Evolutionary conservation across 371 early-diverging fungal species (phyloP).

Genomic region (Homolaphlyctis polyrhiza): DNA sequence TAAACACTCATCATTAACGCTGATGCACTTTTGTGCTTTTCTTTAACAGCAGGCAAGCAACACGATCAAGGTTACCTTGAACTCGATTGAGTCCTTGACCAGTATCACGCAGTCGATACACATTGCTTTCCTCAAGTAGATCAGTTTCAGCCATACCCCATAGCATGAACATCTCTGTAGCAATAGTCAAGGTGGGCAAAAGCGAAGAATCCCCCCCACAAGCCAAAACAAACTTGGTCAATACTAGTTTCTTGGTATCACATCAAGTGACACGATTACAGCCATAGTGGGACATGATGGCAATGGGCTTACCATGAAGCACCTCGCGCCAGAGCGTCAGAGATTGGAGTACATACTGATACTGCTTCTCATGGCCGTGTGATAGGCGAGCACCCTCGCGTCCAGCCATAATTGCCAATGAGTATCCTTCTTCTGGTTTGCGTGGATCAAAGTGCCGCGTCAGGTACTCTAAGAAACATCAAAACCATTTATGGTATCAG

Average conservation of each 20-base stretch:
- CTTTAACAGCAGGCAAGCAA: too few species aligned
- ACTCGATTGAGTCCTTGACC: conserved; percentile 89
- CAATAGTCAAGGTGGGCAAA: background rate
- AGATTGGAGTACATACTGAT: conserved; percentile 89
- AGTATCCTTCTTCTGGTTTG: conserved; percentile 51
- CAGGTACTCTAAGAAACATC: conserved; percentile 43
- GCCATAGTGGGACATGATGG: background rate
- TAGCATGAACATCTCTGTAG: conserved; percentile 86
- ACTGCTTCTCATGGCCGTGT: conserved; percentile 89
- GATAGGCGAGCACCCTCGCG: conserved; percentile 82
- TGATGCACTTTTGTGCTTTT: too few species aligned
- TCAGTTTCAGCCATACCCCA: conserved; percentile 90
- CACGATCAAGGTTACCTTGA: conserved; percentile 40
- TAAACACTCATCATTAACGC: too few species aligned
- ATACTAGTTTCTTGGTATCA: background rate
- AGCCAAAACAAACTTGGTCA: background rate
- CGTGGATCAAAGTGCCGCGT: conserved; percentile 60
- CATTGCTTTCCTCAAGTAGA: conserved; percentile 61
- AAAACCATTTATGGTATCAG: background rate
- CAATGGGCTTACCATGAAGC: conserved; percentile 49
- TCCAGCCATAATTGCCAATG: conserved; percentile 78
- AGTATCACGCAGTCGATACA: conserved; percentile 87
- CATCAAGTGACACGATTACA: too few species aligned
- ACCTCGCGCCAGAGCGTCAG: conserved; percentile 93
- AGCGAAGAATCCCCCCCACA: background rate